These are phyloP conservation scores for Aspergillus phoenicis DNA, from an alignment of 2,329 filamentous ascomycete species.

Conservation along the genomic window DNA sequence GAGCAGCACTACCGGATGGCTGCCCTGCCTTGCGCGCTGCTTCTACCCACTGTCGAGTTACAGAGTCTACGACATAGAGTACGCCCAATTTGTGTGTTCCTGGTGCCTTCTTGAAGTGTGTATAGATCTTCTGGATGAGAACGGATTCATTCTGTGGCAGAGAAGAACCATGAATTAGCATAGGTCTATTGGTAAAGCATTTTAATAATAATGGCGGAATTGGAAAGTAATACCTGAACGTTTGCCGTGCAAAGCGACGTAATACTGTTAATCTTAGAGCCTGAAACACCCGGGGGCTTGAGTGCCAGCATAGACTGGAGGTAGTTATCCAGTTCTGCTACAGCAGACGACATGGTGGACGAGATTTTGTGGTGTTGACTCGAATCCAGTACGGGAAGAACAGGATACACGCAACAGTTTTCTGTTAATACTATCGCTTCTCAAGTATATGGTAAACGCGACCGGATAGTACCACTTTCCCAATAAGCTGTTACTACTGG, in stretches of 20 bases:
- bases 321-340: slow-evolving; percentile 86
- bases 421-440: slow-evolving; percentile 22
- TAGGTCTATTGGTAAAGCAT: not conserved
- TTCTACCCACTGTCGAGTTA: slow-evolving; percentile 98
- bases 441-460: slow-evolving; percentile 16
- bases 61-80: slow-evolving; percentile 99
- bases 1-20: slow-evolving; percentile 74
- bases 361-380: slow-evolving; percentile 16
- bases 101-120: slow-evolving; percentile 93
- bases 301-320: slow-evolving; percentile 88
- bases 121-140: slow-evolving; percentile 94
- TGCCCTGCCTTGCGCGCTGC: slow-evolving; percentile 86
- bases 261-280: slow-evolving; percentile 84
- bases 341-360: slow-evolving; percentile 71
- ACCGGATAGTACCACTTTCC: slow-evolving; percentile 17
- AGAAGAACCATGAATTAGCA: slow-evolving; percentile 32
- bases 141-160: slow-evolving; percentile 79
- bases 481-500: slow-evolving; percentile 30
- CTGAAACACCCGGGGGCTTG: slow-evolving; percentile 92
- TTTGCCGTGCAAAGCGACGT: slow-evolving; percentile 86
- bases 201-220: not conserved
- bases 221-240: slow-evolving; percentile 68
- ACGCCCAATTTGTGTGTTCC: slow-evolving; percentile 97
- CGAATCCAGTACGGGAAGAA: slow-evolving; percentile 17
- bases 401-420: slow-evolving; percentile 15